These are phyloP conservation scores for Metschnikowia corniflorae DNA, from an alignment of 805 yeast species.

Conservation along the genomic window DNA sequence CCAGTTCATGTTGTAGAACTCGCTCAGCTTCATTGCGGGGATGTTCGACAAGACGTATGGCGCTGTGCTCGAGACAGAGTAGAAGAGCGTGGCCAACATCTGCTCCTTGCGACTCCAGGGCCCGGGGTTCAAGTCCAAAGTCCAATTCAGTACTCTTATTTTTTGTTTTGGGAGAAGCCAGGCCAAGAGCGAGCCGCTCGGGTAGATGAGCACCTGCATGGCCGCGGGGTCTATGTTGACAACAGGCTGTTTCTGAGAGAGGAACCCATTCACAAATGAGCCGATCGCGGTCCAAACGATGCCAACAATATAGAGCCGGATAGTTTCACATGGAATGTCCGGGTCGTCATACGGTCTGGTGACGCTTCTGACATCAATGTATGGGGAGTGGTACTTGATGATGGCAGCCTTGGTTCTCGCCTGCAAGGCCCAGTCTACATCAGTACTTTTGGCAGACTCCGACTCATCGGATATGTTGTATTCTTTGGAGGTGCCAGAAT, in stretches of 20 bases:
- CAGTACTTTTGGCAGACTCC: too few relatives aligned
- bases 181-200: conserved; percentile 52
- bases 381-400: conserved; percentile 39
- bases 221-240: conserved; percentile 49
- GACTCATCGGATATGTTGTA: too few relatives aligned
- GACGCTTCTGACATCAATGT: conserved; percentile 66
- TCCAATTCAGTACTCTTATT: background rate
- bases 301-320: conserved; percentile 53
- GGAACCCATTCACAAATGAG: conserved; percentile 56
- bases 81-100: conserved; percentile 7
- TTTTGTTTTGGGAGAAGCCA: conserved; percentile 32
- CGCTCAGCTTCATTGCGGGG: conserved; percentile 39
- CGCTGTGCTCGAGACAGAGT: conserved; percentile 21
- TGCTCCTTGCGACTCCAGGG: conserved; percentile 8
- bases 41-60: conserved; percentile 53
- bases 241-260: conserved; percentile 53
- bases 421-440: too few relatives aligned
- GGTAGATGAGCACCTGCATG: conserved; percentile 57
- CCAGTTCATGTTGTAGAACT: conserved; percentile 42
- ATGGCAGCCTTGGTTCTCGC: too few relatives aligned
- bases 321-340: conserved; percentile 45
- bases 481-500: too few relatives aligned
- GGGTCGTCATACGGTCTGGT: conserved; percentile 53
- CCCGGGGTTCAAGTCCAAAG: conserved; percentile 3
- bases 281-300: conserved; percentile 45